Evolutionary conservation across 2,329 filamentous ascomycete genomes (phyloP), one percentile per base, ranked within the genome.

Genomic region (Chaetothyriales sp.): DNA sequence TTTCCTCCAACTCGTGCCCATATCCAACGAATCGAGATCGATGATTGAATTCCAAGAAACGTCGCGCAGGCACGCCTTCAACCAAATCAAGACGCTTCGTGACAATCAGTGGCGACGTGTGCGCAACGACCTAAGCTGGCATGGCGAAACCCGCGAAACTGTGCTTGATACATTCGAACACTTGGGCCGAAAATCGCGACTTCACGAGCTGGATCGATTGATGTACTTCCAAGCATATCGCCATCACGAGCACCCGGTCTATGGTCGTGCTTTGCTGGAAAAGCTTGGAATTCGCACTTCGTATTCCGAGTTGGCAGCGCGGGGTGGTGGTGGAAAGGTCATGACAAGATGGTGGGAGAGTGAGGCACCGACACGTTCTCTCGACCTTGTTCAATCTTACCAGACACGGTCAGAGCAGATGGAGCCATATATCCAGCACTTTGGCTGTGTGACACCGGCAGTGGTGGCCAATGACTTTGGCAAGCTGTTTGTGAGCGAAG

Each of bases 381-480:
- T 73, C 39, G 72, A 77, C 3, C 78, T 92, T 68, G 78, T 92
- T n/a, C 79, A 81, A 18, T 87, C 81, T 0, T 66, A 94, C 0
- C 76, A 83, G 43, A 77, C 86, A 60, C 81, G 88, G 20, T 81
- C 88, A 1, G 76, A 80, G 48, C 73, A 74, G 12, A 74, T 94
- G 67, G 82, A 90, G 60, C 80, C 79, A 0, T 81, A 77, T 2
- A 82, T 98, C 49, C 80, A 84, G 56, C 86, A 90, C 63, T 98
- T 95, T 61, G 86, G 85, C 1, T 98, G 90, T 60, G 81, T 95
- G 32, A 96, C 92, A 0, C 92, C 92, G 1, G 82, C 86, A 1
- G 90, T 87, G 10, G 81, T 94, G 2, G 87, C 88, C 0, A 78
- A 83, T 26, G 87, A 93, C 57, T 73, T 93, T 60, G 78, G 80